Conservation (phyloP, 2,329 filamentous ascomycete species). For the Diaporthe sp. region DNA sequence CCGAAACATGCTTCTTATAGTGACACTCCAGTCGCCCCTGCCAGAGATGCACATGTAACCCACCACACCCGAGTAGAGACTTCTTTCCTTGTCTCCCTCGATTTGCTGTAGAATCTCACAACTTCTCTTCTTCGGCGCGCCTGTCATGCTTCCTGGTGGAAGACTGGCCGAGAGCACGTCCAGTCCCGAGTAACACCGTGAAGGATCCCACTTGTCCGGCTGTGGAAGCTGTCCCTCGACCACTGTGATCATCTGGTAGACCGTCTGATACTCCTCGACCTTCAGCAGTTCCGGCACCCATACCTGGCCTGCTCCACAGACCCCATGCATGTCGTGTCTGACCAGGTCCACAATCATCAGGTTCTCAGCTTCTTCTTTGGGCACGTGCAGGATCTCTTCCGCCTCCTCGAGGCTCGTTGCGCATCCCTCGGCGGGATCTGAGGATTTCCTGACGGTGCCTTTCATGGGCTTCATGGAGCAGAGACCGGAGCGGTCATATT, state of each 20-base stretch:
- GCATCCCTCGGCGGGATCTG: slow-evolving; percentile 52
- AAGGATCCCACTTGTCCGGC: slow-evolving; percentile 16
- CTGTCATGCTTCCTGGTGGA: slow-evolving; percentile 95
- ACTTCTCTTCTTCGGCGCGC: slow-evolving; percentile 91
- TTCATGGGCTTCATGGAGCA: slow-evolving; percentile 95
- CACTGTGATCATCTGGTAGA: slow-evolving; percentile 92
- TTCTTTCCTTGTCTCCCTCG: slow-evolving; percentile 72
- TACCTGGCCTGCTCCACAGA: slow-evolving; percentile 80
- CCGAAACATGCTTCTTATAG: slow-evolving; percentile 84
- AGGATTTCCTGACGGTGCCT: slow-evolving; percentile 87
- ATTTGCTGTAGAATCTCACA: slow-evolving; percentile 83
- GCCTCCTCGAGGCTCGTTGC: slow-evolving; percentile 74
- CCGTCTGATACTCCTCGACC: slow-evolving; percentile 90
- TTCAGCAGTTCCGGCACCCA: slow-evolving; percentile 81
- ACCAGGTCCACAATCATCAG: slow-evolving; percentile 98
- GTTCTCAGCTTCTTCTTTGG: slow-evolving; percentile 95
- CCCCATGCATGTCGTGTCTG: slow-evolving; percentile 90
- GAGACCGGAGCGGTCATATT: slow-evolving; percentile 59
- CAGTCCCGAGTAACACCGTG: slow-evolving; percentile 67
- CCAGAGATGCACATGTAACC: slow-evolving; percentile 91
- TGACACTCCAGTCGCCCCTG: slow-evolving; percentile 89
- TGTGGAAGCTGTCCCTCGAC: slow-evolving; percentile 75
- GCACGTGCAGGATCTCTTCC: slow-evolving; percentile 76
- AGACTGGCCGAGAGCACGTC: slow-evolving; percentile 82
- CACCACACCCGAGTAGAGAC: slow-evolving; percentile 88